Percentiles rank a stretch among this genome's conserved stretches.
Conservation (phyloP, 106 monocot species). For the Allium fistulosum region DNA sequence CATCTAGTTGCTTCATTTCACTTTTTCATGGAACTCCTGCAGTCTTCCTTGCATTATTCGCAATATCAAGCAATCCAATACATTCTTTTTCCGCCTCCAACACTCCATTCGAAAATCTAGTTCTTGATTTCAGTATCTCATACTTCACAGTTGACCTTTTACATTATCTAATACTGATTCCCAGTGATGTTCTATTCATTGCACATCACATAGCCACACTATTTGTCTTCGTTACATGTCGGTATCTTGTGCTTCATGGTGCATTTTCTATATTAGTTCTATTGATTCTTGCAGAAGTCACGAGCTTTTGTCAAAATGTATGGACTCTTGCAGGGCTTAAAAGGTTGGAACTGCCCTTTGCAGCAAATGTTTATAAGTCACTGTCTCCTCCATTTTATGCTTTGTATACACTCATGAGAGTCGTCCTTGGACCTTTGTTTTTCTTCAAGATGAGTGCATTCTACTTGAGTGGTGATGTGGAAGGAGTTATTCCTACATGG, state of each 20-base stretch:
- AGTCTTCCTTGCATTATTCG: conserved; percentile 33
- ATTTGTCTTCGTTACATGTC: conserved; percentile 89
- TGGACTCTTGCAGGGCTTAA: conserved; percentile 77
- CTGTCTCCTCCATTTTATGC: conserved; percentile 70
- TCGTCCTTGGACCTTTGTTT: conserved; percentile 68
- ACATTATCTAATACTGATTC: conserved; percentile 66
- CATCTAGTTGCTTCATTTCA: conserved; percentile 80
- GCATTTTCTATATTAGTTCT: conserved; percentile 66
- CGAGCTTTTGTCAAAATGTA: conserved; percentile 76
- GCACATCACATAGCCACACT: conserved; percentile 95
- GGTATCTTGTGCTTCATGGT: conserved; percentile 68
- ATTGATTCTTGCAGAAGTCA: conserved; percentile 71
- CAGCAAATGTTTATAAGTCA: conserved; percentile 31
- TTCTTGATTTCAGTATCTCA: conserved; percentile 85
- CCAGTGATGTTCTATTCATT: conserved; percentile 74
- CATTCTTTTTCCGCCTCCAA: conserved; percentile 38
- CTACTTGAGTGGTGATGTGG: conserved; percentile 55
- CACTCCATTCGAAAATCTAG: conserved; percentile 42
- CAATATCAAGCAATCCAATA: conserved; percentile 21
- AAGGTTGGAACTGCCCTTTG: conserved; percentile 33
- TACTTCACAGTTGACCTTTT: conserved; percentile 85
- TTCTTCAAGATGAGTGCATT: conserved; percentile 72
- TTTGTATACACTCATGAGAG: conserved; percentile 69
- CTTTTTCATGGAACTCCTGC: conserved; percentile 74
- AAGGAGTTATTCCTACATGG: conserved; percentile 71